Base-by-base conservation (phyloP, 768 basidiomycete genomes). In the Agaricus sinodeliciosus region DNA sequence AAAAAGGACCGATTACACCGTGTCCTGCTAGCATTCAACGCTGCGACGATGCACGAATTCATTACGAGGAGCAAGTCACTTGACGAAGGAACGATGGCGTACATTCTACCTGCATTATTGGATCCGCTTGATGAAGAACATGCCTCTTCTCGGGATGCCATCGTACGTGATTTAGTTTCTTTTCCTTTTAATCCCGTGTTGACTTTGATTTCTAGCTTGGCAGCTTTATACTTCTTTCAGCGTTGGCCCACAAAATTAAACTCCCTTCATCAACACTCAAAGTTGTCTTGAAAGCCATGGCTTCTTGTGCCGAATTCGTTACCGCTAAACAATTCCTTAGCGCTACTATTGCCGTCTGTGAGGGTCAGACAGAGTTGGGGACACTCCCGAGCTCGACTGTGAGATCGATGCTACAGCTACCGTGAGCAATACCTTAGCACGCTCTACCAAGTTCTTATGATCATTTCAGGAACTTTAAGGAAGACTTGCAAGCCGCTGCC, bases 21-120 rank as follows among this genome's bases (percentile, higher is more conserved):
- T 35, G 79, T 87, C 0, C 69, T 98, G 13, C 67, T 92, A 41
- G 83, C 84, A 0, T 97, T 97, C 69, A 90, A 91, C 65, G 79
- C 87, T 6, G 84, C 87, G 6, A 79, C 79, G 0, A 68, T 92
- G 41, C 80, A 94, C 31, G 92, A 90, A 37, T 94, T 87, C 61
- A 73, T 99, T 36, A 78, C 81, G 35, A 70, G 76, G 41, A 71
- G 65, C 31, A 76, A 83, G 50, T 58, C 63, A 3, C 61, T 89
- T 28, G 81, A 87, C 58, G 87, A 88, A 63, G 84, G 82, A 15
- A 74, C 78, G 0, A 66, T 85, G 12, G 85, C 84, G 0, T 78
- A 80, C 61, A 57, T 90, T 9, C 65, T 92, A 0, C 82, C 87
- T 5, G 80, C 84, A 1, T 63, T 85, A 13, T 63, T 89, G 15